Evolutionary conservation across 1,284 basidiomycete species (phyloP).

Genomic region (Puccinia hordei): DNA sequence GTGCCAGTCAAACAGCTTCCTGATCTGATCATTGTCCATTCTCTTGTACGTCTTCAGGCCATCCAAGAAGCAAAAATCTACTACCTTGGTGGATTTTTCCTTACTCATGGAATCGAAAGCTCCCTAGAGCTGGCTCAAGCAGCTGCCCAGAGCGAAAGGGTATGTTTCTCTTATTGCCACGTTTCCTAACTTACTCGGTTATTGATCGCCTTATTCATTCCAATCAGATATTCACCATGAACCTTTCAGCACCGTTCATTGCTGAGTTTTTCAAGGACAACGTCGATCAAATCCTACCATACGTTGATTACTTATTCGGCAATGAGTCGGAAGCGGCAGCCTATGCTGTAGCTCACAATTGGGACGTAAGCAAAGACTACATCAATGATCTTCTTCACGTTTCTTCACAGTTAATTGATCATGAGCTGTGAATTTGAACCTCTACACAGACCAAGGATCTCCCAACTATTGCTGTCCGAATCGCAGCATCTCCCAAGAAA

Average conservation of each 20-base stretch:
- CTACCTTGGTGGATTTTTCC: constrained; percentile 97
- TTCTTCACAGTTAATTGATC: background rate
- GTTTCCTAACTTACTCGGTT: constrained; percentile 12
- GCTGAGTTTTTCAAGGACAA: constrained; percentile 87
- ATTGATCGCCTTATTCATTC: constrained; percentile 27
- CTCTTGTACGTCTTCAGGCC: constrained; percentile 73
- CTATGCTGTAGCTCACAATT: constrained; percentile 72
- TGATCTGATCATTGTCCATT: constrained; percentile 83
- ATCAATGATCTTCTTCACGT: background rate
- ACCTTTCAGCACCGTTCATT: constrained; percentile 97
- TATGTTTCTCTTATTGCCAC: constrained; percentile 56
- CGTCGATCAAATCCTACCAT: constrained; percentile 75
- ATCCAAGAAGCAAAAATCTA: constrained; percentile 80
- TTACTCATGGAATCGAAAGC: constrained; percentile 83
- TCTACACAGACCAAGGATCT: constrained; percentile 66
- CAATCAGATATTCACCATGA: constrained; percentile 76
- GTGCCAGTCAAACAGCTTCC: constrained; percentile 69
- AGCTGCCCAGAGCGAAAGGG: constrained; percentile 77
- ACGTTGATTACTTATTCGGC: constrained; percentile 83
- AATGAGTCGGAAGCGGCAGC: constrained; percentile 93
- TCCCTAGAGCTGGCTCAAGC: constrained; percentile 77
- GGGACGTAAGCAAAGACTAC: constrained; percentile 59
- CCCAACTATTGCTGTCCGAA: constrained; percentile 69
- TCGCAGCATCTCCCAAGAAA: constrained; percentile 69
- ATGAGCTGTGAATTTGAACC: background rate